Conservation (phyloP, 805 yeast species). For the Cyberlindnera mississippiensis region DNA sequence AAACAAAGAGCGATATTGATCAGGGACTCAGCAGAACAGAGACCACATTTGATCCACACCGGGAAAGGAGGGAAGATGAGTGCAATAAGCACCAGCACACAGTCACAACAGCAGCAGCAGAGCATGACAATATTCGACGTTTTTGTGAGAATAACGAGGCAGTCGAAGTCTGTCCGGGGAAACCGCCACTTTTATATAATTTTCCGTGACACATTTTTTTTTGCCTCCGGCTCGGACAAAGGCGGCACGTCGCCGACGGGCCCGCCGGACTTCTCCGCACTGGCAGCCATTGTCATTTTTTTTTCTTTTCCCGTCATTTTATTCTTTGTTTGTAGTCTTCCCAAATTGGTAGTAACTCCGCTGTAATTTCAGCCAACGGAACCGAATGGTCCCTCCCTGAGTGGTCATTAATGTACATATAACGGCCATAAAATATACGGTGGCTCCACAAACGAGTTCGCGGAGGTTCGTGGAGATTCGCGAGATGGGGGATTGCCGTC, state of each 20-base stretch:
- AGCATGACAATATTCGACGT: no score
- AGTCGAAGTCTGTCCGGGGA: neutral
- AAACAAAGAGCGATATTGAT: conserved; percentile 69
- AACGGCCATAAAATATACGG: no score
- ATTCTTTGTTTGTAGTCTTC: no score
- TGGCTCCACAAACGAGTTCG: no score
- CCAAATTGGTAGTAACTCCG: no score
- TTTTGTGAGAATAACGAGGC: neutral
- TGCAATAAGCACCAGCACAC: conserved; percentile 64
- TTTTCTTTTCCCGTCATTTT: no score
- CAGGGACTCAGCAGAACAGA: conserved; percentile 63
- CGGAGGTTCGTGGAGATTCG: no score
- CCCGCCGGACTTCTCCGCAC: neutral
- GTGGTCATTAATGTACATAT: no score
- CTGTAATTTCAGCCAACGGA: no score
- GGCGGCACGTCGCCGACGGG: neutral
- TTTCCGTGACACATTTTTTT: neutral
- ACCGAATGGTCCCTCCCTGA: no score
- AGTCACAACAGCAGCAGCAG: conserved; percentile 41
- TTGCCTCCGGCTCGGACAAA: neutral
- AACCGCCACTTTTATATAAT: neutral
- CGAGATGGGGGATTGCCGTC: no score
- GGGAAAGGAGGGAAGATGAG: conserved; percentile 77
- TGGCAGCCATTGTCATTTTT: no score
- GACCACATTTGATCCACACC: conserved; percentile 67